These are phyloP conservation scores for Lasiodiplodia gonubiensis DNA, from an alignment of 2,329 filamentous ascomycete species.

Conservation along the genomic window DNA sequence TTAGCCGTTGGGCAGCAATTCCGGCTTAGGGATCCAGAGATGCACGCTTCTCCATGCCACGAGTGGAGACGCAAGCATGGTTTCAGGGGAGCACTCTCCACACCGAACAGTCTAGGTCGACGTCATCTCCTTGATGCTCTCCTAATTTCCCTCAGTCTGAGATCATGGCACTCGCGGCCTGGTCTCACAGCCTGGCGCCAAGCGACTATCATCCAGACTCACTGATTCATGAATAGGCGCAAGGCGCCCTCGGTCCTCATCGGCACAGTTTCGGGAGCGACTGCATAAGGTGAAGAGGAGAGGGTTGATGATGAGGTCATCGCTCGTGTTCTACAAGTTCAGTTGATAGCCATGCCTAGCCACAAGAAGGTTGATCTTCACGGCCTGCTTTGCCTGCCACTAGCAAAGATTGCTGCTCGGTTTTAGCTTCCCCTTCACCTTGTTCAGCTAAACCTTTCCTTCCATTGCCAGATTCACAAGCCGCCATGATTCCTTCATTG, in stretches of 20 bases:
- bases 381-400: background rate
- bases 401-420: background rate
- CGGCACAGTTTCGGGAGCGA: conserved; percentile 18
- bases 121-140: background rate
- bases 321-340: background rate
- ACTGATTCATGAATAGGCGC: background rate
- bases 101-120: background rate
- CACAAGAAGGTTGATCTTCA: background rate
- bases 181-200: background rate
- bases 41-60: background rate
- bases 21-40: background rate
- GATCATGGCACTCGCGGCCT: background rate
- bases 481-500: background rate
- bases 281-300: background rate
- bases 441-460: background rate
- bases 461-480: background rate
- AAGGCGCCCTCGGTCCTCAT: background rate
- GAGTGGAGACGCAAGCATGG: background rate
- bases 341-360: background rate
- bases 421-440: background rate
- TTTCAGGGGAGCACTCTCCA: background rate
- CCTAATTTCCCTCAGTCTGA: background rate
- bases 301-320: background rate
- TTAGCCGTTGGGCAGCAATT: conserved; percentile 19
- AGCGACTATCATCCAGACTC: background rate